Percentiles rank a stretch among this genome's conserved stretches.
Conservation (phyloP, 208 protist genomes). For the Trypanosoma mega region DNA sequence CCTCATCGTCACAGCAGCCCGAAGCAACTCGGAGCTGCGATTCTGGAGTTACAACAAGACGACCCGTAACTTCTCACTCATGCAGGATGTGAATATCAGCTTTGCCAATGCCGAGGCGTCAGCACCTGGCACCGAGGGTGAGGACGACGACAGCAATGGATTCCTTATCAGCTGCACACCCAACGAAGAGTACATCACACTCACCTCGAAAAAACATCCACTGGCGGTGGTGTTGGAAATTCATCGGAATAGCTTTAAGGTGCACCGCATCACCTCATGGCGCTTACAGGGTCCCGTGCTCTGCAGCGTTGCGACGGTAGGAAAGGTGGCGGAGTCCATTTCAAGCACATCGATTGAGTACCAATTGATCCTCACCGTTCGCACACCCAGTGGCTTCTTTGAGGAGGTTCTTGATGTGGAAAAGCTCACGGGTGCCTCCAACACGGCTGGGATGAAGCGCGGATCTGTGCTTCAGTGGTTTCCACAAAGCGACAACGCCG, state of each 20-base stretch:
- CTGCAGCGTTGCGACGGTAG: conserved; percentile 64
- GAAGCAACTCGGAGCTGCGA: conserved; percentile 79
- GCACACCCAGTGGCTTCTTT: conserved; percentile 67
- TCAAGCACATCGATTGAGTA: conserved; percentile 70
- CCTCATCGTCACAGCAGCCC: conserved; percentile 73
- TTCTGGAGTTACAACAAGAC: conserved; percentile 76
- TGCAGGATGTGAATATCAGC: conserved; percentile 77
- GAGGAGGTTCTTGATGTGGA: conserved; percentile 72
- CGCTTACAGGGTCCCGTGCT: conserved; percentile 54
- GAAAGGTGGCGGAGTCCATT: conserved; percentile 69
- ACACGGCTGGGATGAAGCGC: conserved; percentile 35
- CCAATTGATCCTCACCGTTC: conserved; percentile 76
- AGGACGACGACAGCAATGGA: conserved; percentile 17
- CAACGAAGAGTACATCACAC: conserved; percentile 87
- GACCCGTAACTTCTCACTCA: conserved; percentile 73
- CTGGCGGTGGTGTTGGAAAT: conserved; percentile 80
- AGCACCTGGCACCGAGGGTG: conserved; percentile 10
- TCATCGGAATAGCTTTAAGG: conserved; percentile 72
- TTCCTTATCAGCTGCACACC: conserved; percentile 78
- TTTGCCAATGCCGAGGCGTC: conserved; percentile 25
- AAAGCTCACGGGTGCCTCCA: conserved; percentile 67
- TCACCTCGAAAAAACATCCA: conserved; percentile 52
- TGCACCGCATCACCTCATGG: conserved; percentile 84
- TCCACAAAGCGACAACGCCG: conserved; percentile 28
- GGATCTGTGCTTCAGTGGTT: conserved; percentile 71